phyloP scores from a whole-genome alignment of 768 basidiomycete species.

The Termitomyces sp. region DNA sequence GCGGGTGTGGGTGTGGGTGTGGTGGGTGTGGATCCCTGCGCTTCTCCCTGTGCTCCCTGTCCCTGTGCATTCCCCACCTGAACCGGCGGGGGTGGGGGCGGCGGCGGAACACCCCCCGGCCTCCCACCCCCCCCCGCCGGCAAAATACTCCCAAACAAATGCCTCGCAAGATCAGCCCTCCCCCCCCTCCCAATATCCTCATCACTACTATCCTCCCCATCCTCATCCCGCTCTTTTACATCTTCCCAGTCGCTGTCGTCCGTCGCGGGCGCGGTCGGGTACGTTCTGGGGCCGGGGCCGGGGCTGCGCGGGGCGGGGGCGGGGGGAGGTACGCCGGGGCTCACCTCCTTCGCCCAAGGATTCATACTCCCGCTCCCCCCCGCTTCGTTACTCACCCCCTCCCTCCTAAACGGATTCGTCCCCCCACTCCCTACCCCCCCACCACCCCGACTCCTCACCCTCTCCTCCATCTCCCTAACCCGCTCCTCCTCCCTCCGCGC shows the following conservation, averaged over 20 bases:
- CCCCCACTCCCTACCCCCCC: too few species aligned
- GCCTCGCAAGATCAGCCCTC: conserved; percentile 70
- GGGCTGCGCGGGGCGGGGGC: not conserved
- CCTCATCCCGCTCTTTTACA: conserved; percentile 66
- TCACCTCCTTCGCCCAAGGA: conserved; percentile 48
- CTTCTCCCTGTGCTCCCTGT: too few species aligned
- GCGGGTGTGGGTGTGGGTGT: conserved; percentile 31
- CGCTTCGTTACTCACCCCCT: too few species aligned
- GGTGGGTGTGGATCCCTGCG: conserved; percentile 26
- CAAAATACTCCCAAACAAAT: conserved; percentile 73
- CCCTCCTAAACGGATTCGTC: conserved; percentile 73
- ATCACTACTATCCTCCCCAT: conserved; percentile 58
- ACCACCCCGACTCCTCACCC: too few species aligned
- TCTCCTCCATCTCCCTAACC: too few species aligned
- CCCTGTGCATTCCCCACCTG: too few species aligned
- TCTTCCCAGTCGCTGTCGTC: conserved; percentile 85
- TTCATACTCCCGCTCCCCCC: conserved; percentile 57
- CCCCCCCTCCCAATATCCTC: conserved; percentile 65
- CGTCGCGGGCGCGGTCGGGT: conserved; percentile 46
- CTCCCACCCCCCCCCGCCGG: conserved; percentile 36
- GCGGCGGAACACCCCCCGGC: conserved; percentile 58
- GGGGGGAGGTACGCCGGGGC: not conserved
- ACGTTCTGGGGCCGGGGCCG: conserved; percentile 14
- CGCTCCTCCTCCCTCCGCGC: conserved; percentile 33
- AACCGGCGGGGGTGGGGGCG: too few species aligned